Base-by-base conservation (phyloP, 352 stramenopile species). In the Globisporangium nagaii region DNA sequence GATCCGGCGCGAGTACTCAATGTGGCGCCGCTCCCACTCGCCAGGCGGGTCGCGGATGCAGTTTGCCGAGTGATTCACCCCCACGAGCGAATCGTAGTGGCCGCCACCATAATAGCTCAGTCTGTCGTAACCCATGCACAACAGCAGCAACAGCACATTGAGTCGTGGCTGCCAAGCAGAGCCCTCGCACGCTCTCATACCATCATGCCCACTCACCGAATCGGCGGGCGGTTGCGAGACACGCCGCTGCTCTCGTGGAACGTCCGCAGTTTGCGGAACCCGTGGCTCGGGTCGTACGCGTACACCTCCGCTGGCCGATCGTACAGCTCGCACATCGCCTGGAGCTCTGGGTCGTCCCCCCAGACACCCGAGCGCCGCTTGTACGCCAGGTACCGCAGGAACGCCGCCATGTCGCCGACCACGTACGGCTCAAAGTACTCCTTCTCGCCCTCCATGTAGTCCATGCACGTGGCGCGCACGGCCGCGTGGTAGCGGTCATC, bases 311-410 rank as follows among this genome's bases (percentile, higher is more conserved):
- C 87, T 2, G 86, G 73, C 25, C 90, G 85, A 48, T 97, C 82
- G 61, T 98, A 98, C 4, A 98, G 66, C 70, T 99, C 96, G 41
- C 82, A 96, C 53, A 98, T 90, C 27, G 96, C 84, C 36, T 98
- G 95, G 36, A 99, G 90, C 78, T 99, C 96, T 2, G 92, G 87
- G 62, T 98, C 96, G 59, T 98, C 97, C 13, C 94, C 96, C 79
- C 96, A 97, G 7, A 98, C 90, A 34, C 90, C 93, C 45, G 88
- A 65, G 24, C 81, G 73, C 5, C 93, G 79, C 65, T 98, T 98
- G 43, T 95, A 65, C 13, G 59, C 51, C 46, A 99, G 62, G 58
- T 99, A 99, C 2, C 74, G 65, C 48, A 86, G 62, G 51, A 98
- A 98, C 2, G 71, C 80, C 31, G 70, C 56, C 77, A 93, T 87